Percentiles rank a stretch among this genome's conserved stretches.
phyloP scores from a whole-genome alignment of 345 rosid genomes.

The Hibiscus trionum region DNA sequence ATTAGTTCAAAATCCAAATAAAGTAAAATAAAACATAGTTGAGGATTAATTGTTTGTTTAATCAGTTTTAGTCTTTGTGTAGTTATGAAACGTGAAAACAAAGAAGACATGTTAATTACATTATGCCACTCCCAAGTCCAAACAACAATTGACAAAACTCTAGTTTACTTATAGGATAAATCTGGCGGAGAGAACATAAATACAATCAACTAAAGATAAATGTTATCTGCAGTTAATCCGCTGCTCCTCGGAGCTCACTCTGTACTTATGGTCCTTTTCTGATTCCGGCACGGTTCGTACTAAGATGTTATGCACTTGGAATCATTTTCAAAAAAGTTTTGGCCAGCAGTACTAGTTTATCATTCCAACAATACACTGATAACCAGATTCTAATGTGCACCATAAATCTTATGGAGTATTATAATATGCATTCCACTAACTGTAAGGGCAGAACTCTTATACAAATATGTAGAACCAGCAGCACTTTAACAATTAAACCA shows the following conservation, averaged over 20 bases:
- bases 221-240: neutral
- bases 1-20: too few species aligned
- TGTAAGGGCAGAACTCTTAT: neutral
- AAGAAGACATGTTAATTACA: too few species aligned
- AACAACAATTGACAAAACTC: neutral
- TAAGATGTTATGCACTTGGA: neutral
- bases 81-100: too few species aligned
- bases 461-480: neutral
- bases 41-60: neutral
- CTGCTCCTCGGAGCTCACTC: neutral
- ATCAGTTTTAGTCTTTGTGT: neutral
- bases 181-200: neutral
- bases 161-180: neutral
- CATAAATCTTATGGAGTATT: neutral
- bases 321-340: too few species aligned
- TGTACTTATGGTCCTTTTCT: neutral
- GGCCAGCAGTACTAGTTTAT: too few species aligned
- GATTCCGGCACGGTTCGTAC: neutral
- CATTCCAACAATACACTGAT: neutral
- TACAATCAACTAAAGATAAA: constrained; percentile 5
- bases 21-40: neutral
- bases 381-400: neutral
- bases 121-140: too few species aligned
- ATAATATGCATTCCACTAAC: neutral
- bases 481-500: neutral